Evolutionary conservation across 768 basidiomycete genomes (phyloP), one percentile per base, ranked within the genome.

Genomic region (Asterophora lycoperdoides): DNA sequence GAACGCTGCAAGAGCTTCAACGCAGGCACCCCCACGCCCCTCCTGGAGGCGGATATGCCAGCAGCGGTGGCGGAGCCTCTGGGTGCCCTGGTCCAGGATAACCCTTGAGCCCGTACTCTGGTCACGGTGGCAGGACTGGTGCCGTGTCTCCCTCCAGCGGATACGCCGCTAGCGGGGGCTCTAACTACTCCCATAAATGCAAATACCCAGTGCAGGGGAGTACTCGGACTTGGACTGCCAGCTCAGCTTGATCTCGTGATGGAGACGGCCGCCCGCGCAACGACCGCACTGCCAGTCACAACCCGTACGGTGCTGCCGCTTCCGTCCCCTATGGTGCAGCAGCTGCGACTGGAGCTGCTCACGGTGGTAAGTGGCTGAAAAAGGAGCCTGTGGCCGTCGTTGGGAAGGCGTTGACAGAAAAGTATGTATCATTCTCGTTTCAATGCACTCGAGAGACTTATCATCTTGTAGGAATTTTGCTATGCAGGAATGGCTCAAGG

Each of bases 1-100:
- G 78, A 82, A 58, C 75, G 80, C 41, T 74, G 80, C 42, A 77
- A 73, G 57, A 83, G 80, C 56, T 76, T 80, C 61, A 74, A 68
- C 50, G 69, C 74, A 41, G 56, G 51, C 15, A 70, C 74, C 8
- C 58, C 65, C 29, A 54, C 63, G 6, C 53, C 64, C 61, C 67
- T 4, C 53, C 56, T 42, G 37, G 23, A 17, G 44, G 58, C 35
- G 42, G 51, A 43, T 46, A 65, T 57, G 58, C 62, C 3, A 6
- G 23, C 14, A 51, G 53, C 28, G 52, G 55, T 40, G 57, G 60
- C 33, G 23, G 23, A 23, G 56, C 47, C 34, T 19, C 47, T 41
- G 53, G 62, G 13, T 63, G 63, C 44, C 46, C 59, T 41, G 53
- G 56, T 30, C 44, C 59, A 43, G 55, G 58, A 36, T 65, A 67